These are phyloP conservation scores for Botryosphaeria dothidea DNA, from an alignment of 2,329 filamentous ascomycete genomes.

Conservation along the genomic window DNA sequence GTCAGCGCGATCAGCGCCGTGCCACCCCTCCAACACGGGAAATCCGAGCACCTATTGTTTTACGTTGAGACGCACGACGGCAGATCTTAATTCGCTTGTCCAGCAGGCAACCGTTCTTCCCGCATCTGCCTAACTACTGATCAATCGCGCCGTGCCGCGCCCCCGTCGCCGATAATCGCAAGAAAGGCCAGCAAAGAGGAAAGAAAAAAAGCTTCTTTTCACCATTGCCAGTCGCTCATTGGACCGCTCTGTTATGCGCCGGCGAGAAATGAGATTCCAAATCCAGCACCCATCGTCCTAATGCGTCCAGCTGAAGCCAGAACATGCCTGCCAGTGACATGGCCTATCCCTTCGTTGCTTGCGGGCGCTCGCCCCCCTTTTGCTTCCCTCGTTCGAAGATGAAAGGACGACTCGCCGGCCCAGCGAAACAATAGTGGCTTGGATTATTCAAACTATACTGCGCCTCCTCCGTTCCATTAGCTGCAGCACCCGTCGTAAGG, in stretches of 20 bases:
- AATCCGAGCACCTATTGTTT: neutral
- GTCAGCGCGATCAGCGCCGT: constrained; percentile 1
- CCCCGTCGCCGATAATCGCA: neutral
- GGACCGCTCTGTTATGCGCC: neutral
- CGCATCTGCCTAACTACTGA: neutral
- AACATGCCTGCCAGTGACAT: constrained; percentile 9
- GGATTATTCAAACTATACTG: neutral
- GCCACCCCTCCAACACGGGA: neutral
- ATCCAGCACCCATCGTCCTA: constrained; percentile 1
- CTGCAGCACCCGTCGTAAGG: neutral
- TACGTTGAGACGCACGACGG: constrained; percentile 9
- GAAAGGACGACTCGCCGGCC: neutral
- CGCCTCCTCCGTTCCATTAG: neutral
- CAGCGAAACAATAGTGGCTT: neutral
- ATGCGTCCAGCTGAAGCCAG: constrained; percentile 4
- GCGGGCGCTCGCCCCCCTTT: neutral
- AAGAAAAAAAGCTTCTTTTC: neutral
- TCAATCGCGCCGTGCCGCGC: neutral
- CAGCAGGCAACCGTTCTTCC: neutral
- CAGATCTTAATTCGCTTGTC: constrained; percentile 3
- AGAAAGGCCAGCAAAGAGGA: neutral
- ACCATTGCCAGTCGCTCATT: neutral
- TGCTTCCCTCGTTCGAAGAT: neutral
- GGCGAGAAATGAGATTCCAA: constrained; percentile 15
- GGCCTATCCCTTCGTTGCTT: constrained; percentile 5